Evolutionary conservation across 1,139 yeast genomes (phyloP).

Genomic region (Blastobotrys persicus): DNA sequence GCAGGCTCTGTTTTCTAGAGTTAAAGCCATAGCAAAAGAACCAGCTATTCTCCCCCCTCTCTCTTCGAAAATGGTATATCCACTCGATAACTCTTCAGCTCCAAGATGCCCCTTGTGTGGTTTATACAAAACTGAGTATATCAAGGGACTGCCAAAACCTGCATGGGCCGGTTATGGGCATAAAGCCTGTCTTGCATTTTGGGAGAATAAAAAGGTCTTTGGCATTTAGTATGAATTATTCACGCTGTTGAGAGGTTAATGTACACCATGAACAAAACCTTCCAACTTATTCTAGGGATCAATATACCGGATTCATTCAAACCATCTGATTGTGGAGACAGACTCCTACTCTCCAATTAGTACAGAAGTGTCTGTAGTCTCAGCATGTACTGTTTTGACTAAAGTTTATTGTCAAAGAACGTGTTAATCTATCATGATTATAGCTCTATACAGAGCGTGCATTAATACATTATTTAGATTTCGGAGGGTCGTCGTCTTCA

Average conservation of each 20-base stretch:
- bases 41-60: background rate
- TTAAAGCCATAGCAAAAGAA: conserved; percentile 3
- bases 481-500: background rate
- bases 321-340: no score
- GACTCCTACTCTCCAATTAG: no score
- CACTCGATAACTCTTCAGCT: background rate
- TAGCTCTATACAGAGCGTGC: no score
- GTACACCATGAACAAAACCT: no score
- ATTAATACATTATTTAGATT: background rate
- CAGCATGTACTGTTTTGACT: no score
- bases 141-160: conserved; percentile 8
- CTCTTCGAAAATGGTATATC: conserved; percentile 1
- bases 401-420: no score
- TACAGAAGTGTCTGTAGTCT: no score
- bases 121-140: conserved; percentile 10
- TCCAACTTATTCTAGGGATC: no score
- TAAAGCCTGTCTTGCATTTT: conserved; percentile 8
- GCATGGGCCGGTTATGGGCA: conserved; percentile 2
- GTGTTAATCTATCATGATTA: no score
- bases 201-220: conserved; percentile 7
- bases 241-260: no score
- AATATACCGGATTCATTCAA: no score
- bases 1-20: conserved; percentile 5
- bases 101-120: conserved; percentile 9
- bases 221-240: conserved; percentile 4